Conservation (phyloP, 805 yeast genomes). For the Zygosaccharomyces kombuchaensis region DNA sequence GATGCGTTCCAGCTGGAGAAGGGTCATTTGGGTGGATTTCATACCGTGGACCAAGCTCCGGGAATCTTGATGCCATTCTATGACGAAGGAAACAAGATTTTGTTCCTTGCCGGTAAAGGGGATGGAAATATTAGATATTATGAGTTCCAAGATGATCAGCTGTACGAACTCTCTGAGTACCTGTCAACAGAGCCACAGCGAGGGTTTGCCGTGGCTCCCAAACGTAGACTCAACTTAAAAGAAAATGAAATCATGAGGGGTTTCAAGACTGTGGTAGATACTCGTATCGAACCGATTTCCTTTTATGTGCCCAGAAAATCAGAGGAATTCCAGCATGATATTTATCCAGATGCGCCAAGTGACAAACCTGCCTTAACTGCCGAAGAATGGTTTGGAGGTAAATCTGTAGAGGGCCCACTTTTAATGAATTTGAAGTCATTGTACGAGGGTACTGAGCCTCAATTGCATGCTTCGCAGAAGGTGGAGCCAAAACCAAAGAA, state of each 20-base stretch:
- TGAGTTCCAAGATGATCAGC: constrained; percentile 81
- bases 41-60: constrained; percentile 81
- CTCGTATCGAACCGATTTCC: constrained; percentile 81
- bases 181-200: constrained; percentile 91
- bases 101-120: constrained; percentile 94
- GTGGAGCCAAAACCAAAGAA: constrained; percentile 23
- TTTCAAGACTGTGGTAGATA: constrained; percentile 85
- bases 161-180: constrained; percentile 82
- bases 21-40: constrained; percentile 89
- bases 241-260: constrained; percentile 82
- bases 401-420: constrained; percentile 76
- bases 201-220: constrained; percentile 90
- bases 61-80: constrained; percentile 91
- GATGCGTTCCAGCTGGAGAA: constrained; percentile 64
- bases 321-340: constrained; percentile 87
- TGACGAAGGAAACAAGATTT: constrained; percentile 73
- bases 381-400: constrained; percentile 75
- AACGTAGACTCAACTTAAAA: constrained; percentile 67
- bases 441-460: constrained; percentile 69
- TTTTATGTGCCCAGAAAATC: constrained; percentile 92
- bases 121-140: constrained; percentile 95
- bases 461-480: constrained; percentile 35
- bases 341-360: constrained; percentile 88
- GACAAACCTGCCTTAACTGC: constrained; percentile 73
- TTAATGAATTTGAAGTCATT: constrained; percentile 69